Evolutionary conservation across 2,329 filamentous ascomycete genomes (phyloP).

Genomic region (Gyromitra esculenta): DNA sequence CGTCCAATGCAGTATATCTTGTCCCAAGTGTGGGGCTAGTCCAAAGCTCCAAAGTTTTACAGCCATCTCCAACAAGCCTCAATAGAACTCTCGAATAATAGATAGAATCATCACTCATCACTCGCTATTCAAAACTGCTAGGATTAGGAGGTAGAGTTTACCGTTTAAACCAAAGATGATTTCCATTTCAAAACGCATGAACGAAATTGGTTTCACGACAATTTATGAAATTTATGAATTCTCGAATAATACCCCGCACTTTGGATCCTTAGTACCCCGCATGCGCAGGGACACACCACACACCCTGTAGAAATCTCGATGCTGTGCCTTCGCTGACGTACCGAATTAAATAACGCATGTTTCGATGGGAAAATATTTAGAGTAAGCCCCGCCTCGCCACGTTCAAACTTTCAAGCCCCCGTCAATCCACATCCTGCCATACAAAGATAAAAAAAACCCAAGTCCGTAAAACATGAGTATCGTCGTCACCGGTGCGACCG

Average conservation of each 20-base stretch:
- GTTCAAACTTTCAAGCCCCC: conserved; percentile 8
- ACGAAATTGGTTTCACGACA: not conserved
- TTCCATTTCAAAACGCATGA: not conserved
- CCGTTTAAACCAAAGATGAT: not conserved
- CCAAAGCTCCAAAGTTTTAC: not conserved
- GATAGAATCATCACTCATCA: conserved; percentile 15
- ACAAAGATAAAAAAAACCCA: not conserved
- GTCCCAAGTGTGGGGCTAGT: no score
- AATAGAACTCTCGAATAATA: not conserved
- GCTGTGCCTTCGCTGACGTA: conserved; percentile 17
- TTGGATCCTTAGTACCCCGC: conserved; percentile 46
- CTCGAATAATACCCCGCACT: conserved; percentile 47
- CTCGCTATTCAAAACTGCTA: not conserved
- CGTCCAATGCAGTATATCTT: conserved; percentile 3
- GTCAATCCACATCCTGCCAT: conserved; percentile 13
- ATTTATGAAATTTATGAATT: conserved; percentile 43
- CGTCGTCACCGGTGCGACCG: conserved; percentile 50
- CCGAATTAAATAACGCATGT: conserved; percentile 41
- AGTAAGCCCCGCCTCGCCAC: conserved; percentile 43
- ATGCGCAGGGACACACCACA: conserved; percentile 45
- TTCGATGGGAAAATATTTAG: conserved; percentile 42
- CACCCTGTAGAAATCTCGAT: conserved; percentile 31
- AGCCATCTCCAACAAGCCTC: not conserved
- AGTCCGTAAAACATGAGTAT: conserved; percentile 39
- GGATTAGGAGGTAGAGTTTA: not conserved